Conservation (phyloP, 441 rosid genomes). For the Capsella rubella region DNA sequence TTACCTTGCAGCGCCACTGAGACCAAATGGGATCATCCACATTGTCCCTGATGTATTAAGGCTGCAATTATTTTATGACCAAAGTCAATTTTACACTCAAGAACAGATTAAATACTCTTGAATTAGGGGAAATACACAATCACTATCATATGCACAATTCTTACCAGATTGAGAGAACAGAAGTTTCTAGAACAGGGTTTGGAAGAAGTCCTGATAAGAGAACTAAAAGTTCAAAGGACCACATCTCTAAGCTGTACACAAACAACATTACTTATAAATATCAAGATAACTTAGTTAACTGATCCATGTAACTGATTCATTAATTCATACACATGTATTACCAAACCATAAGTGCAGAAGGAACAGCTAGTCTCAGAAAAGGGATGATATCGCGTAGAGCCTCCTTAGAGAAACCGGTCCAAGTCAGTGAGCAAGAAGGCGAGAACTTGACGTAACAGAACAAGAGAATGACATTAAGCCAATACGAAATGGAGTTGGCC, state of each 20-base stretch:
- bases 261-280: constrained; percentile 4
- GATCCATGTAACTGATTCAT: not conserved
- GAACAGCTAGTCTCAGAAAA: constrained; percentile 66
- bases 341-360: constrained; percentile 84
- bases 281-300: constrained; percentile 14
- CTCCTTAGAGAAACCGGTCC: constrained; percentile 69
- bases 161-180: constrained; percentile 72
- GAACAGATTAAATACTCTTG: not conserved
- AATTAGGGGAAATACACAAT: not conserved
- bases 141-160: not conserved
- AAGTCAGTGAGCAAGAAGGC: constrained; percentile 52
- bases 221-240: constrained; percentile 87
- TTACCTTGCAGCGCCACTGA: constrained; percentile 74
- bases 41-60: constrained; percentile 60
- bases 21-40: constrained; percentile 83
- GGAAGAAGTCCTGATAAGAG: constrained; percentile 79
- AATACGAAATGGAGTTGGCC: constrained; percentile 55
- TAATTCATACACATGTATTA: not conserved
- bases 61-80: constrained; percentile 43
- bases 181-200: constrained; percentile 66
- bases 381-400: constrained; percentile 52
- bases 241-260: constrained; percentile 66
- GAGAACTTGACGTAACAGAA: constrained; percentile 53
- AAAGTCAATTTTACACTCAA: not conserved
- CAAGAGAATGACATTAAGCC: constrained; percentile 63